These are phyloP conservation scores for Amanita polypyramis DNA, from an alignment of 768 basidiomycete species.

Conservation along the genomic window DNA sequence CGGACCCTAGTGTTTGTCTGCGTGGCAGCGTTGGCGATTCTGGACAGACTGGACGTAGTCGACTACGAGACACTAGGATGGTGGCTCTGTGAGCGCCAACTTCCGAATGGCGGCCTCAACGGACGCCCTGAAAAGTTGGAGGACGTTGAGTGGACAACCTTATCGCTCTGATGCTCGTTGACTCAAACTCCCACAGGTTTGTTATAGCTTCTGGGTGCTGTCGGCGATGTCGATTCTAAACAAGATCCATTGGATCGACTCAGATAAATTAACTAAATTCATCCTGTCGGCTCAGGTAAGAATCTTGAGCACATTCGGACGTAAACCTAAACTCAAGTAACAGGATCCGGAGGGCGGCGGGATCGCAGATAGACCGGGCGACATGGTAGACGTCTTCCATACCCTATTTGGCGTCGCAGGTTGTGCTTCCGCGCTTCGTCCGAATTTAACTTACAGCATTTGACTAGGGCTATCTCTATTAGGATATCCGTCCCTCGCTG, in stretches of 20 bases:
- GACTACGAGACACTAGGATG: constrained; percentile 75
- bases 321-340: neutral
- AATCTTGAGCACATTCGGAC: constrained; percentile 3
- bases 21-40: constrained; percentile 76
- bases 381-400: constrained; percentile 97
- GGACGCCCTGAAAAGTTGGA: constrained; percentile 97
- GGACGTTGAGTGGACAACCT: constrained; percentile 50
- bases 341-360: constrained; percentile 89
- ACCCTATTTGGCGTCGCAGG: constrained; percentile 89
- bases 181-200: constrained; percentile 49
- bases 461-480: constrained; percentile 70
- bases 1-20: constrained; percentile 74
- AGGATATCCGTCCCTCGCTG: constrained; percentile 74
- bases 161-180: neutral
- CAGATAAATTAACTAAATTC: constrained; percentile 64
- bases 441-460: neutral
- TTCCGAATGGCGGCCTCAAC: constrained; percentile 89
- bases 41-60: constrained; percentile 71
- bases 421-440: constrained; percentile 11
- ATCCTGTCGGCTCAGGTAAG: constrained; percentile 82
- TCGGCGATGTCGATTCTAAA: constrained; percentile 80
- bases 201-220: constrained; percentile 96
- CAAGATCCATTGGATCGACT: constrained; percentile 81
- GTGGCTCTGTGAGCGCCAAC: constrained; percentile 92
- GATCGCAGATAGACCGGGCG: constrained; percentile 87